phyloP scores from a whole-genome alignment of 202 grass and related monocot genomes.

The Saccharum hybrid region DNA sequence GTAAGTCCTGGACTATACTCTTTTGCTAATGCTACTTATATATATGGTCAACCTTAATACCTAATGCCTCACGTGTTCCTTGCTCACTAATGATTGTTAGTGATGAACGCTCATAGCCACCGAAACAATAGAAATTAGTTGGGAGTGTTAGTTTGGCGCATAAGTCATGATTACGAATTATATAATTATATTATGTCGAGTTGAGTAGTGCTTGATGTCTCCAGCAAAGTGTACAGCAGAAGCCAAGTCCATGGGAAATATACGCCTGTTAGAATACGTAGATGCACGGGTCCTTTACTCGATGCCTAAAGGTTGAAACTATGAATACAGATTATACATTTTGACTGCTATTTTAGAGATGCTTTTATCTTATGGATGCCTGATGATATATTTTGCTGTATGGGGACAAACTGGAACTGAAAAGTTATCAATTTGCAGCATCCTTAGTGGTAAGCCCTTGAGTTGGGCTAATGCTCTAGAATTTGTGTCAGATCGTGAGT shows the following conservation, averaged over 20 bases:
- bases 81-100: neutral
- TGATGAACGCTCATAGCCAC: neutral
- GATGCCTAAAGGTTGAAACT: neutral
- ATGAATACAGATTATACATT: neutral
- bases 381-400: neutral
- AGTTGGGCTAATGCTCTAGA: neutral
- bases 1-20: constrained; percentile 48
- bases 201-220: constrained; percentile 6
- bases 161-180: neutral
- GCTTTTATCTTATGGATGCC: neutral
- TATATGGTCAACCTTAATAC: neutral
- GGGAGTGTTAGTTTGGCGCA: neutral
- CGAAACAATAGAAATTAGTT: neutral
- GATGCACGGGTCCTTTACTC: neutral
- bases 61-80: neutral
- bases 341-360: neutral
- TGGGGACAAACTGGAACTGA: neutral
- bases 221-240: neutral
- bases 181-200: neutral
- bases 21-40: neutral
- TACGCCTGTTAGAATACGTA: neutral
- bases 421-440: neutral
- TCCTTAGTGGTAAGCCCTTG: neutral
- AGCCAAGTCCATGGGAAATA: neutral
- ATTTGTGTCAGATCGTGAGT: neutral